Evolutionary conservation across 1,284 basidiomycete genomes (phyloP), one percentile per base, ranked within the genome.

Genomic region (Bothia castanella): DNA sequence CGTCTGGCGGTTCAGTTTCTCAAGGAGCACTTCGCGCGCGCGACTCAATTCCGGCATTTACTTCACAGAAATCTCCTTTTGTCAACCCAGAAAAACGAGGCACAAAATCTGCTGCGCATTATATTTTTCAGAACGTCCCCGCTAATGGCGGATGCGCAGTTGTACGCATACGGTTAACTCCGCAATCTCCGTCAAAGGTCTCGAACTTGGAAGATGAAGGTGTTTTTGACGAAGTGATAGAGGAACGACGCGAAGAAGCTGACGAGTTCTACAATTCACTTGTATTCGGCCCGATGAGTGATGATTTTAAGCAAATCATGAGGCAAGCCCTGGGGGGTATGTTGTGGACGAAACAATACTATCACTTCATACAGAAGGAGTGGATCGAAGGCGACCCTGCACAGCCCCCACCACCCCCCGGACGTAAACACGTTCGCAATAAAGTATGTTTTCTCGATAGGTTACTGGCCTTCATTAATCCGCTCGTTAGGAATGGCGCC

Each of bases 341-440:
- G 96, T 74, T 99, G 47, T 98, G 96, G 94, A 95, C 91, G 48
- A 99, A 98, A 74, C 96, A 98, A 64, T 93, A 85, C 72, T 99
- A 98, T 74, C 82, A 90, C 68, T 98, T 96, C 71, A 84, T 97
- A 55, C 95, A 97, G 70, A 89, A 90, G 63, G 90, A 97, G 57
- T 99, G 96, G 96, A 79, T 96, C 51, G 82, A 91, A 53, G 96
- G 96, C 44, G 96, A 99, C 71, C 87, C 93, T 9, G 89, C 89
- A 17, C 96, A 98, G 70, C 96, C 96, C 5, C 81, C 92, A 16
- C 96, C 96, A 2, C 96, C 96, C 14, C 85, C 91, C 1, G 89
- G 91, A 64, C 80, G 96, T 56, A 94, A 95, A 71, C 76, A 77
- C 60, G 76, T 96, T 52, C 78, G 94, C 55, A 99, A 98, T 71